A percentile compares a stretch with the other conserved stretches of the same genome.
Conservation (phyloP, 1,284 basidiomycete species). For the Porogramme epimiltina region DNA sequence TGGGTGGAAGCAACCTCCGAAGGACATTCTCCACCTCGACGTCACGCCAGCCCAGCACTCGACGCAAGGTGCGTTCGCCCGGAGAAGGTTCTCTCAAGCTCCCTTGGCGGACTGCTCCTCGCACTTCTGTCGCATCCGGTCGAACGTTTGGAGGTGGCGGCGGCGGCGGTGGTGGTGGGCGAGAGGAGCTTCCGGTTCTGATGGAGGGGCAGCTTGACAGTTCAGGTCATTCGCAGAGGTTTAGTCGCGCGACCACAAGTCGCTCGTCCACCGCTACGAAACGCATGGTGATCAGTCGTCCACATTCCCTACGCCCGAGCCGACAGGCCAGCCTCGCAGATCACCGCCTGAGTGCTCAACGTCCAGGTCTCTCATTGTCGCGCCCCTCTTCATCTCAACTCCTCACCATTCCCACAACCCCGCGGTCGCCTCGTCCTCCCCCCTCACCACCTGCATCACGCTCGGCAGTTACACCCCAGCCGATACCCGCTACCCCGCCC, state of each 20-base stretch:
- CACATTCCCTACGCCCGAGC: constrained; percentile 13
- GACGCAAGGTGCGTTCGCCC: constrained; percentile 16
- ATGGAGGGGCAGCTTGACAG: constrained; percentile 12
- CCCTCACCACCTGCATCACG: neutral
- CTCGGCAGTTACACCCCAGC: neutral
- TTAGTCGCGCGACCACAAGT: neutral
- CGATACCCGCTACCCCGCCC: constrained; percentile 6
- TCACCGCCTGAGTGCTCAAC: constrained; percentile 2
- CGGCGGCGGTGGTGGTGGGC: too few species aligned
- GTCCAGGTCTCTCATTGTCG: neutral
- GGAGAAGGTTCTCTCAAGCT: constrained; percentile 9
- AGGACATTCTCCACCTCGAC: constrained; percentile 1
- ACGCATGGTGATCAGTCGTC: constrained; percentile 15
- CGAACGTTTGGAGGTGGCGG: constrained; percentile 22
- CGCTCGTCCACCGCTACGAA: constrained; percentile 6
- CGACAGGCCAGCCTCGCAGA: constrained; percentile 4
- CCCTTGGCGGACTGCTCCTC: constrained; percentile 15
- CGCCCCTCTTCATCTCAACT: constrained; percentile 9
- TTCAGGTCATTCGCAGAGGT: neutral
- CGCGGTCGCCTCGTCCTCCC: neutral
- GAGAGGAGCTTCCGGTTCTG: constrained; percentile 21
- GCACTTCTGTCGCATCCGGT: constrained; percentile 19
- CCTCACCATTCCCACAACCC: constrained; percentile 9
- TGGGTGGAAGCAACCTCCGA: constrained; percentile 6
- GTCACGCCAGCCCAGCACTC: constrained; percentile 8